Evolutionary conservation across 768 basidiomycete genomes (phyloP), one percentile per base, ranked within the genome.

Genomic region (Russula earlei): DNA sequence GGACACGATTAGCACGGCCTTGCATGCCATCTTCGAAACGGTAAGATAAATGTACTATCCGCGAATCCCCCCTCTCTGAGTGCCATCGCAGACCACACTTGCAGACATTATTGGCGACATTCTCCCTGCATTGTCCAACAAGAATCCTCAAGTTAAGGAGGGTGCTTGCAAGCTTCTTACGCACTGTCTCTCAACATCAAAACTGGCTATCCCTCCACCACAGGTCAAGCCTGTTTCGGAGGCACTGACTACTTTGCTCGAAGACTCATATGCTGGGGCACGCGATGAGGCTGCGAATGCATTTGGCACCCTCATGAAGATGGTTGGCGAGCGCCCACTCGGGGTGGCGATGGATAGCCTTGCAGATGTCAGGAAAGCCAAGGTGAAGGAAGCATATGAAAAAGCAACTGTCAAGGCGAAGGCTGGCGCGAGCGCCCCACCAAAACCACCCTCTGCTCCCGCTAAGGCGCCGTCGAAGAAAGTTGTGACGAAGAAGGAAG

Each of bases 131-230:
- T 72, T 95, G 17, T 82, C 82, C 61, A 84, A 84, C 53, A 99
- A 98, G 73, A 99, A 97, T 65, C 96, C 96, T 1, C 93, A 96
- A 70, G 89, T 96, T 29, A 95, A 96, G 65, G 91, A 95, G 70
- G 88, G 91, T 6, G 85, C 92, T 0, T 72, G 95, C 62, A 89
- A 89, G 65, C 96, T 95, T 65, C 73, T 97, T 25, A 80, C 78
- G 19, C 81, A 95, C 49, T 87, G 81, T 65, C 79, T 99, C 45
- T 73, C 82, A 2, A 77, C 77, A 1, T 89, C 92, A 2, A 77
- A 79, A 9, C 72, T 75, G 3, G 82, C 92, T 1, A 79, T 96
- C 11, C 78, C 79, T 40, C 79, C 82, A 22, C 71, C 79, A 1
- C 91, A 94, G 65, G 75, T 97, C 60, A 93, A 96, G 64, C 77